phyloP scores from a whole-genome alignment of 768 basidiomycete genomes.

The Tricholoma saponaceum region DNA sequence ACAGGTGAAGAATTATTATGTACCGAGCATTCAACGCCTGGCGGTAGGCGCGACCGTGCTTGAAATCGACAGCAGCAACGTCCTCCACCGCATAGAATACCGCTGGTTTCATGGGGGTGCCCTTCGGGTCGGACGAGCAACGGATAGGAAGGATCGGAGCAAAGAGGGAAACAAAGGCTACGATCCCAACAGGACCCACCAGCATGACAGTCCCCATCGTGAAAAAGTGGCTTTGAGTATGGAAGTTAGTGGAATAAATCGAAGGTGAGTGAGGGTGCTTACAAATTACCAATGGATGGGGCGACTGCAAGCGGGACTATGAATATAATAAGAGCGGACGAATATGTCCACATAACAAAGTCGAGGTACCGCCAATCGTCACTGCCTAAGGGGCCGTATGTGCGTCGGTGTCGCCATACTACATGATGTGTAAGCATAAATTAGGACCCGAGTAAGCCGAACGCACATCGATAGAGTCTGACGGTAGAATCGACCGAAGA shows the following conservation, averaged over 20 bases:
- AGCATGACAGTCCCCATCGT: slow-evolving; percentile 29
- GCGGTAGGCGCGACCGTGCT: slow-evolving; percentile 22
- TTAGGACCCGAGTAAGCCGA: not conserved
- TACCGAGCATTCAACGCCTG: slow-evolving; percentile 14
- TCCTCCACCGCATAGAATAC: slow-evolving; percentile 29
- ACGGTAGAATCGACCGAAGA: slow-evolving; percentile 28
- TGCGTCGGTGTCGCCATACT: slow-evolving; percentile 19
- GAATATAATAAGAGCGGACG: slow-evolving; percentile 23
- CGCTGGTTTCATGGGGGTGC: slow-evolving; percentile 26
- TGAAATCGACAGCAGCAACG: slow-evolving; percentile 26
- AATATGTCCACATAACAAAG: slow-evolving; percentile 30
- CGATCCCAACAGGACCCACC: slow-evolving; percentile 23
- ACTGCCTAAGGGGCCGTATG: slow-evolving; percentile 23
- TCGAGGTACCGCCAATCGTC: slow-evolving; percentile 28
- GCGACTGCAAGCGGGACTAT: slow-evolving; percentile 26
- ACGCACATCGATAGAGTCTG: slow-evolving; percentile 25
- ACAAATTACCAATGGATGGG: slow-evolving; percentile 22
- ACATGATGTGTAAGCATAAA: not conserved
- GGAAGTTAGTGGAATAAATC: not conserved
- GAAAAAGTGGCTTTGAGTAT: slow-evolving; percentile 21
- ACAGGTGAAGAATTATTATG: slow-evolving; percentile 11
- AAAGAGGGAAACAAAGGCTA: slow-evolving; percentile 25
- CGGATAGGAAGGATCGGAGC: slow-evolving; percentile 19
- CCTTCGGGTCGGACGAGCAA: slow-evolving; percentile 26
- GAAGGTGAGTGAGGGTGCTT: not conserved